A percentile compares a stretch with the other conserved stretches of the same genome.
Conservation (phyloP, 1,284 basidiomycete species). For the Cryptococcus maquisensis region DNA sequence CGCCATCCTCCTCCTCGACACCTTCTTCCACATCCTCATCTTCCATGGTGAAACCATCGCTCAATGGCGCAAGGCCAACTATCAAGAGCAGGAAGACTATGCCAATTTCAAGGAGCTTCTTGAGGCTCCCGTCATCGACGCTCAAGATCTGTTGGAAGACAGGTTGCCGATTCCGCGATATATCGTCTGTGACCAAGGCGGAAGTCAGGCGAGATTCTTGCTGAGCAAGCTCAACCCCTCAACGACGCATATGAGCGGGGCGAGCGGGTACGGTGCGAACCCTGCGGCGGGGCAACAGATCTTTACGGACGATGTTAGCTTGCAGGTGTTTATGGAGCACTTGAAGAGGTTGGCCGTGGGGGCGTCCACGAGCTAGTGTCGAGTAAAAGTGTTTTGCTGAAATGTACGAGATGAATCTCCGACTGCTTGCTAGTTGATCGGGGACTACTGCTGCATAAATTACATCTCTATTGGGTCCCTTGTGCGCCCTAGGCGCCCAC, state of each 20-base stretch:
- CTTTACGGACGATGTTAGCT: slow-evolving; percentile 97
- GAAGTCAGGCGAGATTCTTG: slow-evolving; percentile 95
- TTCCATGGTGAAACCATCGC: slow-evolving; percentile 98
- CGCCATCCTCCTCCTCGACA: slow-evolving; percentile 95
- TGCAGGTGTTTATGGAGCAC: slow-evolving; percentile 96
- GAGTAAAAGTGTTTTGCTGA: neutral
- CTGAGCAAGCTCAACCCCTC: slow-evolving; percentile 95
- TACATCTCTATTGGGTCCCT: neutral
- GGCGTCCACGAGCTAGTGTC: slow-evolving; percentile 39
- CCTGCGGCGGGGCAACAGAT: slow-evolving; percentile 80
- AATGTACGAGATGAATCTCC: neutral
- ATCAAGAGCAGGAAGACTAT: slow-evolving; percentile 98
- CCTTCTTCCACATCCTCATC: slow-evolving; percentile 99
- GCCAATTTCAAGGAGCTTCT: slow-evolving; percentile 97
- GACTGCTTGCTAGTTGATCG: too few species aligned
- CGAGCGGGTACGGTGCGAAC: slow-evolving; percentile 65
- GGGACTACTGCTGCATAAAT: too few species aligned
- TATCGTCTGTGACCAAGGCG: slow-evolving; percentile 96
- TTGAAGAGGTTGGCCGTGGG: slow-evolving; percentile 67
- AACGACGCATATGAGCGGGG: slow-evolving; percentile 88
- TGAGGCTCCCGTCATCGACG: slow-evolving; percentile 68
- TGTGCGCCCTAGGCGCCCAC: neutral
- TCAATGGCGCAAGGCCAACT: slow-evolving; percentile 98
- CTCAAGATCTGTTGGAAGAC: slow-evolving; percentile 86
- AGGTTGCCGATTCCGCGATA: slow-evolving; percentile 96